A percentile compares a stretch with the other conserved stretches of the same genome.
Conservation (phyloP, 306 rosid genomes). For the Acmispon strigosus region DNA sequence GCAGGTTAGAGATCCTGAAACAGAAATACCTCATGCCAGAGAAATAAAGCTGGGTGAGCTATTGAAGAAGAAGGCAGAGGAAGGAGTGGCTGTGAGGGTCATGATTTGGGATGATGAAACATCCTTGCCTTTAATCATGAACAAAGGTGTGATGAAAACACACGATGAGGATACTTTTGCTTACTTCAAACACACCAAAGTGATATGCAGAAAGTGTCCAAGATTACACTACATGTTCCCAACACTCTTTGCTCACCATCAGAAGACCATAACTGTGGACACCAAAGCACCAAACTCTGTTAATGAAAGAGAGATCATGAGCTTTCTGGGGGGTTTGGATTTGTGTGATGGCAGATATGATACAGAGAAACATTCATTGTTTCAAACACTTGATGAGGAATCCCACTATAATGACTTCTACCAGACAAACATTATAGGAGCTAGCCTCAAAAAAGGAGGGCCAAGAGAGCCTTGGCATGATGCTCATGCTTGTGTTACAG, state of each 20-base stretch:
- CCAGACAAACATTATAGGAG: conserved; percentile 71
- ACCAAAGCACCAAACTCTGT: conserved; percentile 31
- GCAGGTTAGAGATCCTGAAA: conserved; percentile 81
- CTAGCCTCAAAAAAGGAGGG: conserved; percentile 75
- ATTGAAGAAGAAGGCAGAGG: conserved; percentile 78
- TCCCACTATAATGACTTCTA: conserved; percentile 63
- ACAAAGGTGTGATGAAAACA: conserved; percentile 78
- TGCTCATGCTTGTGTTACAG: conserved; percentile 82
- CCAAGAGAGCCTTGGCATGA: conserved; percentile 98
- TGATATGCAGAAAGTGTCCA: conserved; percentile 74
- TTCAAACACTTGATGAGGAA: conserved; percentile 49
- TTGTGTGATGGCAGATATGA: conserved; percentile 88
- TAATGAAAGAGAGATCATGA: conserved; percentile 57
- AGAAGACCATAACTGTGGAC: conserved; percentile 71
- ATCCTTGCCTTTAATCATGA: conserved; percentile 68
- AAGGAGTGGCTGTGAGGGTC: conserved; percentile 85
- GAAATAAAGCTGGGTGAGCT: conserved; percentile 83
- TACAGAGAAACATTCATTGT: conserved; percentile 77
- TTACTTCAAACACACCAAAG: conserved; percentile 64
- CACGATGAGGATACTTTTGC: conserved; percentile 80
- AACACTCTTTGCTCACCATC: conserved; percentile 85
- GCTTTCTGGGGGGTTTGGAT: conserved; percentile 87
- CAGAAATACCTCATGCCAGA: conserved; percentile 68
- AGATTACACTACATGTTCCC: conserved; percentile 61
- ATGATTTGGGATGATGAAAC: conserved; percentile 97